These are phyloP conservation scores for Suhomyces coccinellae DNA, from an alignment of 1,139 yeast species.

Conservation along the genomic window DNA sequence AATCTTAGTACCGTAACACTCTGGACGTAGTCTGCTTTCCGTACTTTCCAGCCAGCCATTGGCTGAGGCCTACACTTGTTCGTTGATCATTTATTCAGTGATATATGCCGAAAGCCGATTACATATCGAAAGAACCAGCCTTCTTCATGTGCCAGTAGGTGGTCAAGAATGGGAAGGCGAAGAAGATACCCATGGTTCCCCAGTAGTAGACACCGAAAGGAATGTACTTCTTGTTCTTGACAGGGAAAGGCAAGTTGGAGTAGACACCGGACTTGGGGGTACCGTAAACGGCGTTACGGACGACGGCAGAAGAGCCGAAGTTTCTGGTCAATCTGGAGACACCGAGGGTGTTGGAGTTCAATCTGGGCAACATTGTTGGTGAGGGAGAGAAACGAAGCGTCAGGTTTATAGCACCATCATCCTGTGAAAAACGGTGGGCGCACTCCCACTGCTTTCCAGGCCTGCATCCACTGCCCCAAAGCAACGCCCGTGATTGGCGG, in stretches of 20 bases:
- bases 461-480: neutral
- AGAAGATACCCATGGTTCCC: constrained; percentile 66
- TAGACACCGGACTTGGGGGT: constrained; percentile 77
- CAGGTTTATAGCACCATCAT: constrained; percentile 2
- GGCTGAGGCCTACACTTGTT: neutral
- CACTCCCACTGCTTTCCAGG: neutral
- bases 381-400: neutral
- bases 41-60: no score
- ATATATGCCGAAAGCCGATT: constrained; percentile 2
- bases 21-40: no score
- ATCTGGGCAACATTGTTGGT: constrained; percentile 16
- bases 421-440: constrained; percentile 4
- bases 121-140: constrained; percentile 54
- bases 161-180: constrained; percentile 66
- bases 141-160: constrained; percentile 72
- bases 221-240: constrained; percentile 78
- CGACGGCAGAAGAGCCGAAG: constrained; percentile 39
- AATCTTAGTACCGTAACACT: no score
- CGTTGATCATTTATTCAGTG: constrained; percentile 2
- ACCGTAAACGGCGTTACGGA: constrained; percentile 38
- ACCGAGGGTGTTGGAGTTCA: constrained; percentile 11
- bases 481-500: constrained; percentile 16
- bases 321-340: constrained; percentile 27
- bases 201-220: constrained; percentile 83
- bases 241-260: constrained; percentile 91